Conservation (phyloP, 306 rosid genomes). For the Leucaena leucocephala region DNA sequence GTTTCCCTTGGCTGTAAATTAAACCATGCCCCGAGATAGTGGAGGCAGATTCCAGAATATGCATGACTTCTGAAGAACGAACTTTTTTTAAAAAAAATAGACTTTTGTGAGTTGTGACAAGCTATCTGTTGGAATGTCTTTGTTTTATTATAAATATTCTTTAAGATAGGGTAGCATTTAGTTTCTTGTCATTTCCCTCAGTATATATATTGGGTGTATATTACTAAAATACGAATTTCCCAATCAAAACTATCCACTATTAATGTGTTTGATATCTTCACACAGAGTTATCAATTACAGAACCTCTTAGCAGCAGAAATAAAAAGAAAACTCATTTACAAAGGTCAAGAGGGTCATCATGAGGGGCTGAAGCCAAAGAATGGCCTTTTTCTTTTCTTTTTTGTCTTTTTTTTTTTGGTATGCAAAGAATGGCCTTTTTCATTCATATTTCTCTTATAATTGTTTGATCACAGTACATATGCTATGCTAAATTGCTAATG, state of each 20-base stretch:
- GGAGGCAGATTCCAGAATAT: neutral
- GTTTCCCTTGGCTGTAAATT: too few relatives aligned
- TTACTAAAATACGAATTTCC: too few relatives aligned
- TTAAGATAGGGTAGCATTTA: too few relatives aligned
- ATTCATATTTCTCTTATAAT: slow-evolving; percentile 11
- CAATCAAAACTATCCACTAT: slow-evolving; percentile 24
- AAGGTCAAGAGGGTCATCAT: slow-evolving; percentile 1
- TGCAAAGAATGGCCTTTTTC: slow-evolving; percentile 36
- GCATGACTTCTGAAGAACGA: too few relatives aligned
- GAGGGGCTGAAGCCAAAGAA: slow-evolving; percentile 19
- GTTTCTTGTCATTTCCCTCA: too few relatives aligned
- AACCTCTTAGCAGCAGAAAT: neutral
- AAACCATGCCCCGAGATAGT: too few relatives aligned
- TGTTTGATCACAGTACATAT: neutral
- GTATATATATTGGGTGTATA: too few relatives aligned
- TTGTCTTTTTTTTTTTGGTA: too few relatives aligned
- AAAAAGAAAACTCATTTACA: slow-evolving; percentile 40
- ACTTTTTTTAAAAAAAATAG: too few relatives aligned
- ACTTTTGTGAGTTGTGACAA: too few relatives aligned
- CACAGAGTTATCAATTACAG: neutral
- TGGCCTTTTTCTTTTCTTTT: slow-evolving; percentile 31
- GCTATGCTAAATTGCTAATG: slow-evolving; percentile 43
- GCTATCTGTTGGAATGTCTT: too few relatives aligned
- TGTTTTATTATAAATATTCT: too few relatives aligned
- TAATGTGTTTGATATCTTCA: slow-evolving; percentile 33